Base-by-base conservation (phyloP, 2,329 filamentous ascomycete genomes). In the Tolypocladium inflatum region DNA sequence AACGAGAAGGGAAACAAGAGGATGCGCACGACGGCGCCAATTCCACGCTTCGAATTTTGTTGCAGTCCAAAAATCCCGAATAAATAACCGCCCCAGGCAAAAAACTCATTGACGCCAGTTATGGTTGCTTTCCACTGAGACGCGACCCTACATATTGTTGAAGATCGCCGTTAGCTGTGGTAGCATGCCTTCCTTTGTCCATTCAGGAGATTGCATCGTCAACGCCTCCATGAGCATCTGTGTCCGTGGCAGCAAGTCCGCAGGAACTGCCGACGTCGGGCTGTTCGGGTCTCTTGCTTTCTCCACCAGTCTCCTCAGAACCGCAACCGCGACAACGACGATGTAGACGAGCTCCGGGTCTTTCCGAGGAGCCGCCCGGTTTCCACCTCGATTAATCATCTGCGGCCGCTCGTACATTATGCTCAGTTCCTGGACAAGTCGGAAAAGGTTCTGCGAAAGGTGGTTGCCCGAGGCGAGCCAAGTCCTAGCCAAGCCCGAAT, bases 401-500 rank as follows among this genome's bases (percentile, higher is more conserved):
- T 57, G 58, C 35, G 62, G 58, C 52, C 58, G 61, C 52, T 86
- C 82, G 62, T 80, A 84, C 65, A 87, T 81, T 8, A 79, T 78
- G 61, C 86, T 88, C 3, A 97, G 78, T 5, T 89, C 79, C 60
- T 88, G 86, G 0, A 92, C 83, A 26, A 97, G 79, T 26, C 86
- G 82, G 58, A 93, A 83, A 9, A 97, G 79, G 64, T 87, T 92
- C 59, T 89, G 84, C 1, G 90, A 88, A 71, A 96, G 94, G 0
- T 89, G 90, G 65, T 95, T 91, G 48, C 88, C 85, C 4, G 89
- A 91, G 43, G 87, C 84, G 9, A 97, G 81, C 92, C 94, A 97
- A 0, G 83, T 79, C 58, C 84, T 84, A 4, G 92, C 88, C 9
- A 97, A 74, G 4, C 84, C 81, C 19, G 81, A 81, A 63, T 95